phyloP scores from a whole-genome alignment of 2,329 filamentous ascomycete species.

The Pestalotiopsis sp. region DNA sequence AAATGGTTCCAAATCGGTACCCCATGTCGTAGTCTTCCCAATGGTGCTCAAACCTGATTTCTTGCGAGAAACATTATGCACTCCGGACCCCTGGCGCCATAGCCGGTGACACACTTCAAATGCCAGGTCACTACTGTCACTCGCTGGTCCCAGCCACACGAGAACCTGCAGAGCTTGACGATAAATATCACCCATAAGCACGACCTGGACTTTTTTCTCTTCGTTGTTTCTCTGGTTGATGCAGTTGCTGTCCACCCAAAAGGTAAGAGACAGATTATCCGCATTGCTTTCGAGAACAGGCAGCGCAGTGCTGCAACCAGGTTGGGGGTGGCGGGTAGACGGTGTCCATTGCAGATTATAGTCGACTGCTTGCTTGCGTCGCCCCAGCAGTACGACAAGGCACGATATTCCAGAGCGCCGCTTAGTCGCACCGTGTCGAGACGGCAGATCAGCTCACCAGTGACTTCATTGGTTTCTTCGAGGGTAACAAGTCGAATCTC shows the following conservation, averaged over 20 bases:
- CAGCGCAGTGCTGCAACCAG: not conserved
- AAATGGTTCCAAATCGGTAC: not conserved
- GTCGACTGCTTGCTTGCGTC: not conserved
- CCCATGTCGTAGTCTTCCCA: not conserved
- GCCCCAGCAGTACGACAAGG: slow-evolving; percentile 11
- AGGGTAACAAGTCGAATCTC: not conserved
- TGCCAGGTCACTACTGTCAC: slow-evolving; percentile 1
- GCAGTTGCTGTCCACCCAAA: slow-evolving; percentile 7
- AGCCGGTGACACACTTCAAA: not conserved
- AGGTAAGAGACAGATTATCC: not conserved
- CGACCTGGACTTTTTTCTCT: not conserved
- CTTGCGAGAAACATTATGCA: not conserved
- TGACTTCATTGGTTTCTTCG: not conserved
- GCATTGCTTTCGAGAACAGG: not conserved
- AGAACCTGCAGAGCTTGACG: slow-evolving; percentile 2
- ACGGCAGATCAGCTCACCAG: not conserved
- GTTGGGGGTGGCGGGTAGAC: not conserved
- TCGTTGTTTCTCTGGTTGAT: not conserved
- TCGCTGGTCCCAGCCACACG: slow-evolving; percentile 1
- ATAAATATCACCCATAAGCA: slow-evolving; percentile 3
- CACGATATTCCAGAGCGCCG: not conserved
- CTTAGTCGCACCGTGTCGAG: not conserved
- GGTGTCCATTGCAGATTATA: not conserved
- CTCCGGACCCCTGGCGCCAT: not conserved
- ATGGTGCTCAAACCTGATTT: not conserved